A percentile compares a stretch with the other conserved stretches of the same genome.
Conservation (phyloP, 2,329 filamentous ascomycete species). For the Trichoderma asperellum region DNA sequence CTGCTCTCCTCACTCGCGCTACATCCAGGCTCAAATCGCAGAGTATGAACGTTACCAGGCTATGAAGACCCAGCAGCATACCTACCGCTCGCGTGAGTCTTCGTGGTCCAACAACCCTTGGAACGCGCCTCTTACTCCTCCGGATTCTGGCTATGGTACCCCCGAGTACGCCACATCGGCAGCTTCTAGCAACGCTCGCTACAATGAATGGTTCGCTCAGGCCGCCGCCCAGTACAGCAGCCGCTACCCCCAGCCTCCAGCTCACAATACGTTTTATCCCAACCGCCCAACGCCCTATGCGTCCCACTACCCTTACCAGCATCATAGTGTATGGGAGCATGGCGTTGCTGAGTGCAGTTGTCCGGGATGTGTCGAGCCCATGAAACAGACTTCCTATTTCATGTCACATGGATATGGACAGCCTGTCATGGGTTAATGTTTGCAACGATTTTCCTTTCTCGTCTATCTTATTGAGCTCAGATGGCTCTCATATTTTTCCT, state of each 20-base stretch:
- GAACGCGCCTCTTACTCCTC: constrained; percentile 59
- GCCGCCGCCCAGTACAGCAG: constrained; percentile 49
- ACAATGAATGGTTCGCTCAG: constrained; percentile 62
- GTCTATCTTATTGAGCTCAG: constrained; percentile 4
- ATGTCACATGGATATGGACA: constrained; percentile 55
- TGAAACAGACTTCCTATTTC: constrained; percentile 56
- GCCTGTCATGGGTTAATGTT: constrained; percentile 56
- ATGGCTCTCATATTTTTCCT: constrained; percentile 16
- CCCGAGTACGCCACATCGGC: constrained; percentile 62
- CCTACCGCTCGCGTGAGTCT: constrained; percentile 51
- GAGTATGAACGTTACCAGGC: constrained; percentile 57
- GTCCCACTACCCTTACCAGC: constrained; percentile 50
- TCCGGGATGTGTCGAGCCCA: constrained; percentile 49
- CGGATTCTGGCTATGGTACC: constrained; percentile 65
- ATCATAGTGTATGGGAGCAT: constrained; percentile 57
- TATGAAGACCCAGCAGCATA: constrained; percentile 46
- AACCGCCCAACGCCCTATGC: constrained; percentile 48
- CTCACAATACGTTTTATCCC: constrained; percentile 48
- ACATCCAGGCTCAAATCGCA: constrained; percentile 59
- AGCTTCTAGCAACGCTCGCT: constrained; percentile 57
- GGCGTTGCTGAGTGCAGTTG: constrained; percentile 56
- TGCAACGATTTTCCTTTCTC: constrained; percentile 34
- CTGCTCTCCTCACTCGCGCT: constrained; percentile 48
- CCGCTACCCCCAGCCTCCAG: constrained; percentile 50
- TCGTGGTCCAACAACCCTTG: constrained; percentile 51